A percentile compares a stretch with the other conserved stretches of the same genome.
Evolutionary conservation across 2,329 filamentous ascomycete genomes (phyloP).

Genomic region (Penicillium sp.): DNA sequence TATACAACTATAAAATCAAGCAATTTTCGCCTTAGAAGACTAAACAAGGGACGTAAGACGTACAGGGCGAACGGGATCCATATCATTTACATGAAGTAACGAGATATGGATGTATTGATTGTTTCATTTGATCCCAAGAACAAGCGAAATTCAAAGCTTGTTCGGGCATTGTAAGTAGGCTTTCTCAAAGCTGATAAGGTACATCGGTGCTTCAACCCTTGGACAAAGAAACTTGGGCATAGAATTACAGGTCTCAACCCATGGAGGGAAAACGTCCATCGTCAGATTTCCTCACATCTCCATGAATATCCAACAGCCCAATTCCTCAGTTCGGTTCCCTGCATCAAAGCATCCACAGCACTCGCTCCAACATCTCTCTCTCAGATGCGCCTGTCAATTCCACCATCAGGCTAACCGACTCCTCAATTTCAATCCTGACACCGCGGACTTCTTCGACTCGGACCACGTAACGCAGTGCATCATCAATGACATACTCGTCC

Average conservation of each 20-base stretch:
- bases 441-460: neutral
- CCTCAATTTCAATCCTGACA: neutral
- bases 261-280: neutral
- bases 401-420: neutral
- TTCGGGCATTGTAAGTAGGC: neutral
- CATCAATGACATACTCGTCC: neutral
- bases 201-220: neutral
- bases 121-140: neutral
- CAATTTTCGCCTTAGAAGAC: neutral
- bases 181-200: neutral
- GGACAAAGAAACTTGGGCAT: neutral
- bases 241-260: neutral
- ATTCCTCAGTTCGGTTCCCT: neutral
- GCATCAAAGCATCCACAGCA: neutral
- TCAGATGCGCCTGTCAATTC: neutral
- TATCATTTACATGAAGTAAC: neutral
- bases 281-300: neutral
- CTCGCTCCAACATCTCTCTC: neutral
- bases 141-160: neutral
- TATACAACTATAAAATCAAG: neutral
- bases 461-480: neutral
- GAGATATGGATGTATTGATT: neutral
- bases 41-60: neutral
- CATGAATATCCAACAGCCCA: neutral
- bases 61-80: too few species aligned